These are phyloP conservation scores for Tricholoma terreum DNA, from an alignment of 768 basidiomycete species.

Conservation along the genomic window DNA sequence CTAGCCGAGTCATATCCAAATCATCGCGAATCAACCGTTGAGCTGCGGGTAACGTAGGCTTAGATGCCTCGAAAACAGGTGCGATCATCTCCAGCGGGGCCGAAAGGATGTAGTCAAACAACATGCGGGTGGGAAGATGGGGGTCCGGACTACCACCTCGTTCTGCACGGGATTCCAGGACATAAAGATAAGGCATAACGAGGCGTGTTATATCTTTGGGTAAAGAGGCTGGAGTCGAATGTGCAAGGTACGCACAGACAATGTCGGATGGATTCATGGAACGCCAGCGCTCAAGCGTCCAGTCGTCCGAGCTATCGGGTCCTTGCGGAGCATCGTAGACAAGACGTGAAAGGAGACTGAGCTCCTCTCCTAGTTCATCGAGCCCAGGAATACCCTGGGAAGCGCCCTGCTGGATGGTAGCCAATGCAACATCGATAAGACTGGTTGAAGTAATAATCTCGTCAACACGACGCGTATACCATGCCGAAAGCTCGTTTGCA, in stretches of 20 bases:
- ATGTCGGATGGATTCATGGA: constrained; percentile 61
- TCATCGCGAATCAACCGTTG: constrained; percentile 80
- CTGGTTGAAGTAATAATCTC: constrained; percentile 63
- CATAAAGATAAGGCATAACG: constrained; percentile 90
- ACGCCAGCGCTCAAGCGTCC: constrained; percentile 76
- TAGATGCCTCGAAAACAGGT: constrained; percentile 85
- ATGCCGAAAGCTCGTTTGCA: constrained; percentile 53
- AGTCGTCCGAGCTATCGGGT: constrained; percentile 50
- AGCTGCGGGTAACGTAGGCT: constrained; percentile 71
- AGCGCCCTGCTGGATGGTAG: constrained; percentile 81
- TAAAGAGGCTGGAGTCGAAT: constrained; percentile 66
- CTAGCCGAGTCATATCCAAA: constrained; percentile 80
- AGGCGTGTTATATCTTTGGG: constrained; percentile 68
- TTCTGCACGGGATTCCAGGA: constrained; percentile 86
- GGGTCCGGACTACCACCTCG: constrained; percentile 72
- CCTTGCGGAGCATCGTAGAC: constrained; percentile 76
- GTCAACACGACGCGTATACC: constrained; percentile 74
- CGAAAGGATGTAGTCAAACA: constrained; percentile 70
- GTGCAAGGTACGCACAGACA: constrained; percentile 70
- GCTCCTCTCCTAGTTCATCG: constrained; percentile 88
- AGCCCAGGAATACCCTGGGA: constrained; percentile 74
- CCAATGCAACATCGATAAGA: constrained; percentile 75
- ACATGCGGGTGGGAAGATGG: constrained; percentile 55
- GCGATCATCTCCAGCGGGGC: constrained; percentile 66
- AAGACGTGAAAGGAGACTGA: constrained; percentile 80